phyloP scores from a whole-genome alignment of 768 basidiomycete species.

The Dioszegia crocea region DNA sequence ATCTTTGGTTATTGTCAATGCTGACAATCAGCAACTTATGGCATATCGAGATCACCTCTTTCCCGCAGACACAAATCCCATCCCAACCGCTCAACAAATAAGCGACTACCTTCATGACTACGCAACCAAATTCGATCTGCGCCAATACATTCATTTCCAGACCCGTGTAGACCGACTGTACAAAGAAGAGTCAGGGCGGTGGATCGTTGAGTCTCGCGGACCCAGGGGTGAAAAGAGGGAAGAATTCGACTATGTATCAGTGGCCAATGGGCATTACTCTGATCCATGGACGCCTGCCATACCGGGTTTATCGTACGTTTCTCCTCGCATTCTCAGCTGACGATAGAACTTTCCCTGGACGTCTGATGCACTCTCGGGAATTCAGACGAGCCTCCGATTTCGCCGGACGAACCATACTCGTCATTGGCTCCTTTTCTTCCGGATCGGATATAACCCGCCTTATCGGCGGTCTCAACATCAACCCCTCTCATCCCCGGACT shows the following conservation, averaged over 20 bases:
- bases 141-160: conserved; percentile 61
- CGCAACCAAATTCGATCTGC: conserved; percentile 60
- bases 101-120: conserved; percentile 66
- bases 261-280: conserved; percentile 49
- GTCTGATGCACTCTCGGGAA: conserved; percentile 47
- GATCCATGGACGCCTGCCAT: conserved; percentile 47
- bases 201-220: conserved; percentile 18
- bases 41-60: conserved; percentile 36
- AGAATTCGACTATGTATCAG: conserved; percentile 44
- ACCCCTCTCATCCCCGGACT: conserved; percentile 10
- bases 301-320: conserved; percentile 39
- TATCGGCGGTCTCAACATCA: conserved; percentile 19
- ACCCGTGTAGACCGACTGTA: conserved; percentile 54
- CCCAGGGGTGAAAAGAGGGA: conserved; percentile 11
- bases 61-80: conserved; percentile 19
- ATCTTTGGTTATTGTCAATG: neutral
- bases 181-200: conserved; percentile 9
- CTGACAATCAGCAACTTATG: conserved; percentile 40
- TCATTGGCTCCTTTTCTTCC: conserved; percentile 50
- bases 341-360: conserved; percentile 41
- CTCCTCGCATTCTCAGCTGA: conserved; percentile 18
- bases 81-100: conserved; percentile 52
- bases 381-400: conserved; percentile 41
- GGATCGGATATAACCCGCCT: conserved; percentile 49
- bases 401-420: conserved; percentile 44